Conservation (phyloP, 2,329 filamentous ascomycete genomes). For the Monilinia fructicola region DNA sequence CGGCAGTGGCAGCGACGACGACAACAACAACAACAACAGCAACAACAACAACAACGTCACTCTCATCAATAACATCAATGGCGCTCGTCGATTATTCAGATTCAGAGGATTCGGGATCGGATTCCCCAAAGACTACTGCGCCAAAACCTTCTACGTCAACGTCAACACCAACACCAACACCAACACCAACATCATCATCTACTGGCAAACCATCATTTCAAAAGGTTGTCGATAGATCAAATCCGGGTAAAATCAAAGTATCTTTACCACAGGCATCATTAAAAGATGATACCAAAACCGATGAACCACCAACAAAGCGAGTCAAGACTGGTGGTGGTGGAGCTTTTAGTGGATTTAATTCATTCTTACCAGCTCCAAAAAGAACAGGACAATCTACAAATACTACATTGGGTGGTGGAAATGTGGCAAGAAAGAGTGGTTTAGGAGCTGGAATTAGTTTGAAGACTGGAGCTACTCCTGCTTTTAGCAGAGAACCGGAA, state of each 20-base stretch:
- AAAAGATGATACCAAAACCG: constrained; percentile 43
- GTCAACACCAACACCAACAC: constrained; percentile 31
- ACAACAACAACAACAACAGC: neutral
- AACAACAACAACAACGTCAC: constrained; percentile 10
- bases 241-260: constrained; percentile 81
- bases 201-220: constrained; percentile 63
- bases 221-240: constrained; percentile 78
- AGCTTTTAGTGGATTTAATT: constrained; percentile 78
- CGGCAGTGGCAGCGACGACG: too few species aligned
- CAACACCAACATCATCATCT: constrained; percentile 23
- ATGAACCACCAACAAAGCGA: constrained; percentile 69
- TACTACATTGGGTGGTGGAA: constrained; percentile 38
- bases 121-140: constrained; percentile 46
- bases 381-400: constrained; percentile 47
- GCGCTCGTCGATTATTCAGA: constrained; percentile 70
- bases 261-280: constrained; percentile 60
- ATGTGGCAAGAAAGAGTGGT: constrained; percentile 36
- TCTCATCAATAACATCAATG: constrained; percentile 49
- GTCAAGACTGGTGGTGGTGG: constrained; percentile 59
- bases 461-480: constrained; percentile 80
- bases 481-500: constrained; percentile 65
- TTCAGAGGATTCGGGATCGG: constrained; percentile 55
- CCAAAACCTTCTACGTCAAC: constrained; percentile 39
- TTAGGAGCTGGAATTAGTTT: constrained; percentile 62
- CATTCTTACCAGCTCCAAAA: constrained; percentile 84